Conservation (phyloP, 2,329 filamentous ascomycete species). For the Aspergillus novoparasiticus region DNA sequence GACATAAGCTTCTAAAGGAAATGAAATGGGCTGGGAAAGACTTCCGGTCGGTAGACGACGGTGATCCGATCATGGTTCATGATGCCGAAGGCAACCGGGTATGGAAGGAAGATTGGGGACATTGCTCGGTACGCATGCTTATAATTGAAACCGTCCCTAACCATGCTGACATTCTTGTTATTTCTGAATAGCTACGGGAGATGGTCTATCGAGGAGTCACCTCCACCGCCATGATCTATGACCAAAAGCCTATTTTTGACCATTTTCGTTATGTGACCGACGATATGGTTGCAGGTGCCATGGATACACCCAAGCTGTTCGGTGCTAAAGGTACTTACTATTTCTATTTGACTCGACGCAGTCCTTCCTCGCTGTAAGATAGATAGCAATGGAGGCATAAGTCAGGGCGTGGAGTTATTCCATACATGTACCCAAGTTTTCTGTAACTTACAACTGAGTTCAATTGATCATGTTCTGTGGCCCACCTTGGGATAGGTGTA, state of each 20-base stretch:
- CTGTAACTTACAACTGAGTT: no score
- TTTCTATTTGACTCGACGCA: not conserved
- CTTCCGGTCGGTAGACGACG: not conserved
- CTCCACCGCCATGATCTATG: conserved; percentile 25
- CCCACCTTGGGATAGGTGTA: no score
- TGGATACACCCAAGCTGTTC: conserved; percentile 14
- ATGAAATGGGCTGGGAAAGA: not conserved
- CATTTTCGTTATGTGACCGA: conserved; percentile 24
- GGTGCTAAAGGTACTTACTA: not conserved
- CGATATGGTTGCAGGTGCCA: conserved; percentile 20
- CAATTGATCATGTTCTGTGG: no score
- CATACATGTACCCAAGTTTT: no score
- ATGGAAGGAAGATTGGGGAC: not conserved
- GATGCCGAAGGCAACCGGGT: not conserved
- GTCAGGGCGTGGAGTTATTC: no score
- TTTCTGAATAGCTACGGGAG: conserved; percentile 13
- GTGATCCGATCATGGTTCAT: not conserved
- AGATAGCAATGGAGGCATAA: no score
- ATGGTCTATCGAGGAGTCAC: conserved; percentile 20
- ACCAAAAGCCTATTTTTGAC: conserved; percentile 25
- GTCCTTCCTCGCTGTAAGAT: not conserved
- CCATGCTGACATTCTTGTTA: not conserved
- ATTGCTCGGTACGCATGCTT: not conserved
- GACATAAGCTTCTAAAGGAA: not conserved
- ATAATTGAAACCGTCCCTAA: not conserved